These are phyloP conservation scores for Naganishia kalamii DNA, from an alignment of 768 basidiomycete species.

Conservation along the genomic window DNA sequence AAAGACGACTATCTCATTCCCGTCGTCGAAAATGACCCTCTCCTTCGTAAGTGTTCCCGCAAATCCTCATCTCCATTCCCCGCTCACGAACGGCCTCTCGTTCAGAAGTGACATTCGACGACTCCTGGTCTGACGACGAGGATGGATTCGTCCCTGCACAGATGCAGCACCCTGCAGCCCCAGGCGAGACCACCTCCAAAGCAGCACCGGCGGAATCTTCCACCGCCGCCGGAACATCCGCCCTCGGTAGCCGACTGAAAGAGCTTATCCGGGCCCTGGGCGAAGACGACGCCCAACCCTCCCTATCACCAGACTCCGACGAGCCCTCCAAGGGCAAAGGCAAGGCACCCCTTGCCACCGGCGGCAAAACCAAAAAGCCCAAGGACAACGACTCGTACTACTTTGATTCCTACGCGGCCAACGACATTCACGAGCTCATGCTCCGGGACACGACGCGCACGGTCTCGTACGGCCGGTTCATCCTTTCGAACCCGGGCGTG, in stretches of 20 bases:
- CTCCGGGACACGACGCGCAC: constrained; percentile 92
- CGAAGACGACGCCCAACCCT: constrained; percentile 8
- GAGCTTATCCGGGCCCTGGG: constrained; percentile 6
- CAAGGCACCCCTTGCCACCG: constrained; percentile 14
- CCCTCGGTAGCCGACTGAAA: not conserved
- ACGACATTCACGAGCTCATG: constrained; percentile 95
- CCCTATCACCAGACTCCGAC: too few relatives aligned
- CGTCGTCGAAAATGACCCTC: constrained; percentile 73
- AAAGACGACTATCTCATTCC: constrained; percentile 79
- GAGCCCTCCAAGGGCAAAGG: constrained; percentile 33
- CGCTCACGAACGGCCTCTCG: not conserved
- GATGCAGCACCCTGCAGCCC: not conserved
- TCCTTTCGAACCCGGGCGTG: constrained; percentile 69
- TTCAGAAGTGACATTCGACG: constrained; percentile 61
- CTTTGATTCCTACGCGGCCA: constrained; percentile 80
- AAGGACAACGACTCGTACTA: constrained; percentile 90
- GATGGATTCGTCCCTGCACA: constrained; percentile 58
- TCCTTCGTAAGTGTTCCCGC: constrained; percentile 63
- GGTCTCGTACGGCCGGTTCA: constrained; percentile 84
- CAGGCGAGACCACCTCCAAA: not conserved
- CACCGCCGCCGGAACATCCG: not conserved
- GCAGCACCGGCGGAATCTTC: not conserved
- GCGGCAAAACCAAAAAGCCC: constrained; percentile 27
- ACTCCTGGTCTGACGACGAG: constrained; percentile 59
- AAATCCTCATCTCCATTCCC: not conserved